A percentile compares a stretch with the other conserved stretches of the same genome.
phyloP scores from a whole-genome alignment of 2,329 filamentous ascomycete species.

The Neophaeococcomyces mojaviensis region DNA sequence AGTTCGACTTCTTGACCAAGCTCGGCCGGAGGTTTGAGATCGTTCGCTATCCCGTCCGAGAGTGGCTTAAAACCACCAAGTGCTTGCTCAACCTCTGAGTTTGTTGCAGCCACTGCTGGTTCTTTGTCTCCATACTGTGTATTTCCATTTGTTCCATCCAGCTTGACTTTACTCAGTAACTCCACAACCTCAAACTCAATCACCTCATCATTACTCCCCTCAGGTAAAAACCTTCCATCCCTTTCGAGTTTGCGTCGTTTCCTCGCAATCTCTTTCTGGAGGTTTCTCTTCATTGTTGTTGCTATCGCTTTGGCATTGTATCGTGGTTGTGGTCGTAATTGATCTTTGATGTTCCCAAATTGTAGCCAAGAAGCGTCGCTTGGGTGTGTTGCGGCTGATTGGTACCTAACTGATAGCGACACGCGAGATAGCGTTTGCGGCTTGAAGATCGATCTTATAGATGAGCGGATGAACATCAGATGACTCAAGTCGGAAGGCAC shows the following conservation, averaged over 20 bases:
- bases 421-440: neutral
- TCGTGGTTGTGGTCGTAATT: neutral
- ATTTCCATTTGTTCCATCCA: neutral
- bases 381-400: neutral
- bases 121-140: neutral
- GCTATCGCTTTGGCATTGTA: conserved; percentile 6
- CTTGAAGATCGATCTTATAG: neutral
- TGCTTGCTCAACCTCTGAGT: neutral
- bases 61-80: too few relatives aligned
- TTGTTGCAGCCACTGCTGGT: too few relatives aligned
- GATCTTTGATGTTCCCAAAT: neutral
- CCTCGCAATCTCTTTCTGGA: neutral
- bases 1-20: conserved; percentile 71
- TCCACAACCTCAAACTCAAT: conserved; percentile 9
- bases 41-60: too few relatives aligned
- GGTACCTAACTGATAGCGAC: neutral
- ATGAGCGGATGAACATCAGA: neutral
- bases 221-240: neutral
- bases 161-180: neutral
- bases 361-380: neutral
- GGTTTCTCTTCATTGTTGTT: conserved; percentile 7
- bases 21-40: neutral
- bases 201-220: conserved; percentile 10
- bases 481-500: neutral
- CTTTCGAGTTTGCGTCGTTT: neutral